phyloP scores from a whole-genome alignment of 2,329 filamentous ascomycete genomes.

The Xylaria sp. region DNA sequence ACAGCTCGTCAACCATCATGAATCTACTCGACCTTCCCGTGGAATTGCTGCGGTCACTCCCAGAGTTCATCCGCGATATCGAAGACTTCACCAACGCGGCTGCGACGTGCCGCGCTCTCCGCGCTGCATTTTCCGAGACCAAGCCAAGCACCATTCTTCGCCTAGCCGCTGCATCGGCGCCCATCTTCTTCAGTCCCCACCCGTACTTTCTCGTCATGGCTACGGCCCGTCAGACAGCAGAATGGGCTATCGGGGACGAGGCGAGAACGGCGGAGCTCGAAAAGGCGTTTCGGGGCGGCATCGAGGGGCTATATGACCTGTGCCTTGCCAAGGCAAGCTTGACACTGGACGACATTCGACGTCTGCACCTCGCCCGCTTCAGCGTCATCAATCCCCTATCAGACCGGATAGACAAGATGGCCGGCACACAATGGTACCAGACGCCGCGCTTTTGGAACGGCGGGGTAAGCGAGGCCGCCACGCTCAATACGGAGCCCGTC shows the following conservation, averaged over 20 bases:
- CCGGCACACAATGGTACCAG: slow-evolving; percentile 4
- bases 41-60: neutral
- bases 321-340: slow-evolving; percentile 33
- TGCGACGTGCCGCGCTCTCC: slow-evolving; percentile 31
- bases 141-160: slow-evolving; percentile 35
- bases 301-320: slow-evolving; percentile 37
- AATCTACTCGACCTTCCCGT: too few species aligned
- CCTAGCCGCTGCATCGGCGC: slow-evolving; percentile 37
- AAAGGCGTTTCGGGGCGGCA: slow-evolving; percentile 30
- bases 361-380: slow-evolving; percentile 9
- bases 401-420: slow-evolving; percentile 8
- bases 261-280: slow-evolving; percentile 29
- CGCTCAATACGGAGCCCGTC: slow-evolving; percentile 1
- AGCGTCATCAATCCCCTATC: slow-evolving; percentile 7
- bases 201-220: too few species aligned
- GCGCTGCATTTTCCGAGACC: slow-evolving; percentile 23
- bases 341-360: slow-evolving; percentile 37
- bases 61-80: slow-evolving; percentile 3
- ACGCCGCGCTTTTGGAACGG: slow-evolving; percentile 6
- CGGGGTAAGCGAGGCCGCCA: slow-evolving; percentile 6
- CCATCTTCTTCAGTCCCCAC: slow-evolving; percentile 41
- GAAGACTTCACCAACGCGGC: slow-evolving; percentile 8
- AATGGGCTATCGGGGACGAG: slow-evolving; percentile 33
- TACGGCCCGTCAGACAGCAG: too few species aligned
- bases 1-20: too few species aligned